Evolutionary conservation across 2,329 filamentous ascomycete species (phyloP).

Genomic region (Pseudogymnoascus verrucosus): DNA sequence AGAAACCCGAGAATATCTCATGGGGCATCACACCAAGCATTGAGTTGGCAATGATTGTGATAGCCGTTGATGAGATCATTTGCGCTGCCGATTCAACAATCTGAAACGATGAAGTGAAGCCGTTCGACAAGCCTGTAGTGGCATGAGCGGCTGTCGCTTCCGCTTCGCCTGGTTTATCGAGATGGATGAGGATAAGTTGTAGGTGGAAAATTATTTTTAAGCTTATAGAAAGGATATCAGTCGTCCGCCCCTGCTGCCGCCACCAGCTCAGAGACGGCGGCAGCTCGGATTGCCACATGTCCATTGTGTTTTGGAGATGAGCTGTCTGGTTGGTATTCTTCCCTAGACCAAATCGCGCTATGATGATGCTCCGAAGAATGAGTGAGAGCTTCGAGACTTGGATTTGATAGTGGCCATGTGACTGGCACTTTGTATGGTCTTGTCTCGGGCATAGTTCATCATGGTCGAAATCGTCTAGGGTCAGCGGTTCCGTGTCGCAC

Average conservation of each 20-base stretch:
- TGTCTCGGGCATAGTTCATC: conserved; percentile 6
- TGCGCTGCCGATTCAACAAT: conserved; percentile 11
- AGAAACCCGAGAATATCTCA: conserved; percentile 8
- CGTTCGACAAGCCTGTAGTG: background rate
- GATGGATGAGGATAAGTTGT: conserved; percentile 12
- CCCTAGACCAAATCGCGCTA: conserved; percentile 9
- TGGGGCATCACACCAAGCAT: conserved; percentile 11
- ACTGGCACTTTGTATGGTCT: conserved; percentile 9
- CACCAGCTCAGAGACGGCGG: conserved; percentile 7
- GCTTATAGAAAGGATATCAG: conserved; percentile 11
- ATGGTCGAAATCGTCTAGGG: background rate
- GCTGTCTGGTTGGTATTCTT: conserved; percentile 4
- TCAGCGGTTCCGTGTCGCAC: conserved; percentile 9
- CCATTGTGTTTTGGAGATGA: conserved; percentile 10
- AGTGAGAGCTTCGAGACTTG: conserved; percentile 11
- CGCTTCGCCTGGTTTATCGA: conserved; percentile 8
- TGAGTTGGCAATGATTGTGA: conserved; percentile 11
- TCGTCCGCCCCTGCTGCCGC: conserved; percentile 5
- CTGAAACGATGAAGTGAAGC: conserved; percentile 8
- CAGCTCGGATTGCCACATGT: conserved; percentile 9
- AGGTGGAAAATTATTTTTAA: conserved; percentile 11
- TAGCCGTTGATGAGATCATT: conserved; percentile 11
- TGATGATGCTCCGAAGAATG: conserved; percentile 10
- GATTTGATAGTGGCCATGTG: conserved; percentile 12
- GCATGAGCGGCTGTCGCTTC: background rate